Percentiles rank a stretch among this genome's conserved stretches.
Evolutionary conservation across 1,139 yeast genomes (phyloP).

Genomic region (Casaregolazyma suthepensis): DNA sequence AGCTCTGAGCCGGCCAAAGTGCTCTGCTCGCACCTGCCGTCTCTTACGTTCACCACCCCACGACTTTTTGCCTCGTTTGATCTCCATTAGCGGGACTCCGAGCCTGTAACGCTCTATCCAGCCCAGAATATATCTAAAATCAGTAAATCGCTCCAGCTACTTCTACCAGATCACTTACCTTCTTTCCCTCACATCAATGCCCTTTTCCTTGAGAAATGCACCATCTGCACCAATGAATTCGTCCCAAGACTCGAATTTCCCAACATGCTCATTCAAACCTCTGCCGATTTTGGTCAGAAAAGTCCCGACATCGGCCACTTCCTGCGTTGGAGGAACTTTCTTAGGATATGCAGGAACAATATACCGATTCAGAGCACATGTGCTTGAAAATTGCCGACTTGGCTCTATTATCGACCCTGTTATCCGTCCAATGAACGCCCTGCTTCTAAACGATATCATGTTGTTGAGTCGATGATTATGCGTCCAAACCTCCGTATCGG

Average conservation of each 20-base stretch:
- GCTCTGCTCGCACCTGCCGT: conserved; percentile 61
- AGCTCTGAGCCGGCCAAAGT: conserved; percentile 36
- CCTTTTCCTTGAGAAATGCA: conserved; percentile 60
- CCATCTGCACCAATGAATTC: conserved; percentile 56
- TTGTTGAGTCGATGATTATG: neutral
- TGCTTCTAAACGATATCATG: neutral
- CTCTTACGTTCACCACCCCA: conserved; percentile 90
- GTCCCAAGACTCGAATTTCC: conserved; percentile 69
- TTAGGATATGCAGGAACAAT: conserved; percentile 3
- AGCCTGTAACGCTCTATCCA: conserved; percentile 47
- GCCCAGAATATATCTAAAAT: conserved; percentile 34
- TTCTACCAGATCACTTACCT: conserved; percentile 36
- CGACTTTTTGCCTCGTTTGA: conserved; percentile 60
- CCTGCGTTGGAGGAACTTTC: conserved; percentile 43
- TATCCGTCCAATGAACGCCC: neutral
- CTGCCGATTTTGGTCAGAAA: conserved; percentile 77
- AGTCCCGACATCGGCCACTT: conserved; percentile 66
- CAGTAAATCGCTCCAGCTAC: neutral
- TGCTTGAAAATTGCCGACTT: neutral
- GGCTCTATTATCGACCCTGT: neutral
- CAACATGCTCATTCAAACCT: conserved; percentile 58
- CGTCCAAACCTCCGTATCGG: neutral
- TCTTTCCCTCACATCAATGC: conserved; percentile 71
- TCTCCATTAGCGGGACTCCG: conserved; percentile 53
- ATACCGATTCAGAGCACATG: neutral